phyloP scores from a whole-genome alignment of 1,284 basidiomycete genomes.

The Puccinia horiana region DNA sequence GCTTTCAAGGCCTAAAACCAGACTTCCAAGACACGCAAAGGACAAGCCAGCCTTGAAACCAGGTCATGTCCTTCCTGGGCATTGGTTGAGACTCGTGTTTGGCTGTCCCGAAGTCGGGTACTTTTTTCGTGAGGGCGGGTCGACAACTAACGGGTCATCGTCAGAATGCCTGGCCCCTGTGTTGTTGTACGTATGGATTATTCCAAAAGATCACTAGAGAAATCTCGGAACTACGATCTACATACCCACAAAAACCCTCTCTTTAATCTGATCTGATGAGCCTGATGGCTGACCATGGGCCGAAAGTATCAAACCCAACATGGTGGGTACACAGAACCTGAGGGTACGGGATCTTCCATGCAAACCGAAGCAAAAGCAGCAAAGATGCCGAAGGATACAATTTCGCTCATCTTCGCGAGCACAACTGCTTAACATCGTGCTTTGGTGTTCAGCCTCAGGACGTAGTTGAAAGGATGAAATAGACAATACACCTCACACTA shows the following conservation, averaged over 20 bases:
- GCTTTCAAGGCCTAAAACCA: not conserved
- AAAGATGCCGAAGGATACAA: constrained; percentile 1
- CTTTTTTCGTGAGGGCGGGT: constrained; percentile 15
- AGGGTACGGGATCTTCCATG: constrained; percentile 6
- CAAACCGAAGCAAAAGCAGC: not conserved
- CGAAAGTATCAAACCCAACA: constrained; percentile 1
- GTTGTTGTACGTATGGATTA: constrained; percentile 22
- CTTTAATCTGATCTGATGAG: not conserved
- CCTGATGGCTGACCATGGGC: constrained; percentile 1
- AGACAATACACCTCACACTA: not conserved
- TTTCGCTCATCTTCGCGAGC: constrained; percentile 2
- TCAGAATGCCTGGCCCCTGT: constrained; percentile 10
- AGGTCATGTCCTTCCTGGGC: not conserved
- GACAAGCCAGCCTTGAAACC: not conserved
- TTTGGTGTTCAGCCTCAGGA: not conserved
- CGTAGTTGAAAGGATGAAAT: not conserved
- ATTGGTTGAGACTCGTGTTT: not conserved
- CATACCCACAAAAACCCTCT: constrained; percentile 3
- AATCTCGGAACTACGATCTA: constrained; percentile 4
- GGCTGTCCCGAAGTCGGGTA: constrained; percentile 7
- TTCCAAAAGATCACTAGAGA: constrained; percentile 32
- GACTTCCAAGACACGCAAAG: not conserved
- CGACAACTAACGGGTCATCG: constrained; percentile 11
- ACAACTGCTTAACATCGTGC: constrained; percentile 4
- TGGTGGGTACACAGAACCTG: constrained; percentile 1